Percentiles rank a stretch among this genome's conserved stretches.
Evolutionary conservation across 805 yeast species (phyloP).

Genomic region (Hermanozyma aechmeae): DNA sequence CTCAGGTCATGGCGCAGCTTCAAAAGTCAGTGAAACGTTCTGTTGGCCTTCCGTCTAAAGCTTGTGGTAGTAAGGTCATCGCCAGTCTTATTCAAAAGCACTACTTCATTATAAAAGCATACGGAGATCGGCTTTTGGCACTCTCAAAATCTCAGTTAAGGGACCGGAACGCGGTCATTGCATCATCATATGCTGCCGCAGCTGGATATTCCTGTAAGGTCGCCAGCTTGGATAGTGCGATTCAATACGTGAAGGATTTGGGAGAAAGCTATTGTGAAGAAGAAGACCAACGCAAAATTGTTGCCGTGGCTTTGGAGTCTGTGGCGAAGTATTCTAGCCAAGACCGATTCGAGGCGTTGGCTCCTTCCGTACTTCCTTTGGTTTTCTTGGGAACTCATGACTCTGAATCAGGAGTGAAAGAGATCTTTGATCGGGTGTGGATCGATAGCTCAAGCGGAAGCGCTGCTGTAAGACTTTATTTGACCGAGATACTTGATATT

Average conservation of each 20-base stretch:
- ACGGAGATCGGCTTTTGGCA: conserved; percentile 55
- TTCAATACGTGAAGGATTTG: conserved; percentile 45
- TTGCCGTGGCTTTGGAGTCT: conserved; percentile 56
- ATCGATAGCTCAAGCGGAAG: conserved; percentile 71
- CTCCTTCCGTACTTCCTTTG: conserved; percentile 64
- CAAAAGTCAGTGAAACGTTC: conserved; percentile 53
- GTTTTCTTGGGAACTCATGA: conserved; percentile 75
- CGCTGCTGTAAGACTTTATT: conserved; percentile 55
- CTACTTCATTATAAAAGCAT: conserved; percentile 28
- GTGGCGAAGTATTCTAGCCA: conserved; percentile 55
- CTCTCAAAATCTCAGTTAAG: conserved; percentile 49
- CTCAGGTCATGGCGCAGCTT: conserved; percentile 39
- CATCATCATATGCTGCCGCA: conserved; percentile 68
- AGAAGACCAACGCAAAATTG: conserved; percentile 37
- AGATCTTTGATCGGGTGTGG: conserved; percentile 61
- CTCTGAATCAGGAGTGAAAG: conserved; percentile 33
- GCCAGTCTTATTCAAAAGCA: conserved; percentile 56
- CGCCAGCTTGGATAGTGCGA: conserved; percentile 41
- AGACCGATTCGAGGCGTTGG: conserved; percentile 53
- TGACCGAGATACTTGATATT: conserved; percentile 55
- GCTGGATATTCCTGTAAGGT: conserved; percentile 71
- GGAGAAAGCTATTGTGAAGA: conserved; percentile 49
- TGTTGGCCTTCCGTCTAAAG: conserved; percentile 87
- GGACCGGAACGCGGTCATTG: conserved; percentile 65
- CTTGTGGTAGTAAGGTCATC: conserved; percentile 68